phyloP scores from a whole-genome alignment of 352 stramenopile genomes.

The Globisporangium abappressorium region DNA sequence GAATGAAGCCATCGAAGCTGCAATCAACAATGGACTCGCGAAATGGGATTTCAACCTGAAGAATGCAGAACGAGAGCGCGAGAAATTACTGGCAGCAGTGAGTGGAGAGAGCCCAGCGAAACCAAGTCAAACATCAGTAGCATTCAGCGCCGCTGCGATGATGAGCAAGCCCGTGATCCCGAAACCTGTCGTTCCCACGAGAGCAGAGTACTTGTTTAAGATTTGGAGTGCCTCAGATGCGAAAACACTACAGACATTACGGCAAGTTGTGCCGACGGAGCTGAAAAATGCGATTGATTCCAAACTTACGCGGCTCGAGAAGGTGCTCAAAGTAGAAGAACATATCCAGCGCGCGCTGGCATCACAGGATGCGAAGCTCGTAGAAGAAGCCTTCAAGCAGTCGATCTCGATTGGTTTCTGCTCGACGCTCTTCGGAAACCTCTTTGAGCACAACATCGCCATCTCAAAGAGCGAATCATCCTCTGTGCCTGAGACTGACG shows the following conservation, averaged over 20 bases:
- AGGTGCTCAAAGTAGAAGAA: constrained; percentile 44
- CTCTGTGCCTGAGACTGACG: constrained; percentile 26
- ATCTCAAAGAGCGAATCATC: constrained; percentile 23
- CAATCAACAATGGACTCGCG: constrained; percentile 51
- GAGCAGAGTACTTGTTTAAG: constrained; percentile 32
- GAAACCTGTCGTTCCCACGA: constrained; percentile 1
- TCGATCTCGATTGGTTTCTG: constrained; percentile 63
- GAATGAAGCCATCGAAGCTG: constrained; percentile 64
- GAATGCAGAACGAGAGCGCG: constrained; percentile 64
- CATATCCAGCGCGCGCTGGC: constrained; percentile 33
- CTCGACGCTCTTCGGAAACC: constrained; percentile 34
- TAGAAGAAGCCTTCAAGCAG: constrained; percentile 51
- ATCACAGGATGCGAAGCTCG: constrained; percentile 26
- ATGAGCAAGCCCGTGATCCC: constrained; percentile 12
- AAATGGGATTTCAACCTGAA: constrained; percentile 86
- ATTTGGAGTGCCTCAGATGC: constrained; percentile 38
- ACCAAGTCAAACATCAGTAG: background rate
- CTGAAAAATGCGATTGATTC: constrained; percentile 30
- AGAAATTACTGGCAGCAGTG: constrained; percentile 41
- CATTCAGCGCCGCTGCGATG: background rate
- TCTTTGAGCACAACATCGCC: constrained; percentile 46
- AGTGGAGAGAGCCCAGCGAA: constrained; percentile 6
- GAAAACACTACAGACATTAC: constrained; percentile 25
- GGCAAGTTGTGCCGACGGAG: constrained; percentile 17
- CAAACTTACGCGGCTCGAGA: constrained; percentile 41